Percentiles rank a stretch among this genome's conserved stretches.
phyloP scores from a whole-genome alignment of 2,329 filamentous ascomycete genomes.

The Trichoderma gracile region DNA sequence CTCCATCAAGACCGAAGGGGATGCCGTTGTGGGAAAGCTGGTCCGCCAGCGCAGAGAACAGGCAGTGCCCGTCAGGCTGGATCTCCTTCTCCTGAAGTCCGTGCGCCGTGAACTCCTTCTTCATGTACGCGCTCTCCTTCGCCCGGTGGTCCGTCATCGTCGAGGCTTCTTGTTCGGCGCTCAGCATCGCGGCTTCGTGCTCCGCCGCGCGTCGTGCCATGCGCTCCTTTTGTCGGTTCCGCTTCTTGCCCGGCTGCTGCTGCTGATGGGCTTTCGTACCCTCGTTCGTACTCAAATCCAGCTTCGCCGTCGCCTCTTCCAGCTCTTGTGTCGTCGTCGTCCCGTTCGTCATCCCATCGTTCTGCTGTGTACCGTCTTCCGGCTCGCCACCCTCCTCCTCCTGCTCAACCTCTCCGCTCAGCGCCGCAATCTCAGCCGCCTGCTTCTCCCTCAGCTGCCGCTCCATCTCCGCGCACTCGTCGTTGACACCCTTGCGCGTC shows the following conservation, averaged over 20 bases:
- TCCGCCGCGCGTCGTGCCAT: constrained; percentile 87
- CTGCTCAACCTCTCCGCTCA: constrained; percentile 36
- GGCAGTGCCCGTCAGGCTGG: constrained; percentile 86
- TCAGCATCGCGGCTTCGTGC: constrained; percentile 65
- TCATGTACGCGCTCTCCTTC: constrained; percentile 70
- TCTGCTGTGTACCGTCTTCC: neutral
- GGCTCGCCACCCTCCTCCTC: neutral
- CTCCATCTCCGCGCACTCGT: constrained; percentile 74
- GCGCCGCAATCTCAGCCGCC: constrained; percentile 55
- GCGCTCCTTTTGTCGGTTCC: constrained; percentile 88
- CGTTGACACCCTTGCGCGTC: constrained; percentile 72
- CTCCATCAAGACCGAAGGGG: constrained; percentile 39
- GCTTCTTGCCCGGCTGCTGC: constrained; percentile 59
- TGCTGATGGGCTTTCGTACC: constrained; percentile 26
- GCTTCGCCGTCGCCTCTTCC: constrained; percentile 30
- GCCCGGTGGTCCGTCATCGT: constrained; percentile 71
- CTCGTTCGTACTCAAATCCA: constrained; percentile 28
- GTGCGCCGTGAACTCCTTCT: constrained; percentile 61
- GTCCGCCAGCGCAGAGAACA: constrained; percentile 89
- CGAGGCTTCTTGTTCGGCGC: constrained; percentile 74
- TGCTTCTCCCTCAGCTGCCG: constrained; percentile 66
- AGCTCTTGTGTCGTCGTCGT: constrained; percentile 12
- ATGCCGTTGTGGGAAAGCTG: constrained; percentile 64
- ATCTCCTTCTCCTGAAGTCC: constrained; percentile 75
- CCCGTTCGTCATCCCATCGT: neutral